Base-by-base conservation (phyloP, 352 stramenopile species). In the Phytophthora ohioensis region DNA sequence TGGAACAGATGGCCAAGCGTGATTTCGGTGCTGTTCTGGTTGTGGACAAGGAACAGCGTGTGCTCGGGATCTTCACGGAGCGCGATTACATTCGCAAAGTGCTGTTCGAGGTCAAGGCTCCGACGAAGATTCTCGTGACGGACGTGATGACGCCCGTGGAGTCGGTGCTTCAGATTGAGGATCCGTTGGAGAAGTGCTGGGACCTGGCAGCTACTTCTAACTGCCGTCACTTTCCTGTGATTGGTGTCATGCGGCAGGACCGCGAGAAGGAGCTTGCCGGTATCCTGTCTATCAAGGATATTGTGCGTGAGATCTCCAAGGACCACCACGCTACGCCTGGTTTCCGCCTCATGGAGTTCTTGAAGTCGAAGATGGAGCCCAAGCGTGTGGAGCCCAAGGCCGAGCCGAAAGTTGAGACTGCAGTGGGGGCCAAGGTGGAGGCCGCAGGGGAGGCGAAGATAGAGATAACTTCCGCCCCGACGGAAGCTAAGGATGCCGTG, bases 21-120 rank as follows among this genome's bases (percentile, higher is more conserved):
- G 81, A 95, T 67, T 95, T 95, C 71, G 88, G 88, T n/a, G 79
- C 88, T 0, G 88, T 95, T 46, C 65, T 95, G 11, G 71, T 95
- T 7, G 87, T 95, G 8, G 88, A 95, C 73, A 92, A 95, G 67
- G 87, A 93, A 17, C 85, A 94, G 70, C 84, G 82, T 42, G 85
- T 95, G 35, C 68, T 90, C 13, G 88, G 88, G 15, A 95, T 95
- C 56, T 95, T 95, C 64, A 95, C 86, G 9, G 88, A 95, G 70
- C 86, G 87, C 13, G 88, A 95, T 68, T 95, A 95, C 75, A 68
- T 95, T 64, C 82, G 83, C 45, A 93, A 93, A 57, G 85, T 94
- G 41, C 52, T 94, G 38, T 88, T 90, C 48, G 73, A 85, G 38
- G 89, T 93, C 31, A 77, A 90, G 38, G 85, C 94, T 52, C 79